Evolutionary conservation across 306 rosid genomes (phyloP), one percentile per base, ranked within the genome.

Genomic region (Gillenia trifoliata): DNA sequence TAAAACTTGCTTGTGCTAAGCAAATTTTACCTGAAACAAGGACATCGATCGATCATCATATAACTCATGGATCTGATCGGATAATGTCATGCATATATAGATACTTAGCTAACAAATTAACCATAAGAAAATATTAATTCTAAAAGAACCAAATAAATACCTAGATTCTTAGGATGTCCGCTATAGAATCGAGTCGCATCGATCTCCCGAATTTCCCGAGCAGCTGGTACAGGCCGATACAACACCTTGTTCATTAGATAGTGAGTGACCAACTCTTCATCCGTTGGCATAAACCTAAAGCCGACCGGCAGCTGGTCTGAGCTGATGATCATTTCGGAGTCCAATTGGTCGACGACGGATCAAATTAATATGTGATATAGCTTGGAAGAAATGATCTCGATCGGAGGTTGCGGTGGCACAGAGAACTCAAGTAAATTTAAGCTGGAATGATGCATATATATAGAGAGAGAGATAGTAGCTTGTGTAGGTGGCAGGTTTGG

Each of bases 281-380:
- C 76, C 1, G 76, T 72, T 26, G 76, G 76, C 76, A 25, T 60
- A 28, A 72, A 72, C 68, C 76, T 59, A 40, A 57, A 72, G 11
- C 76, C 76, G 0, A 72, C 68, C 3, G 76, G 76, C 0, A 72
- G 64, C 25, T 64, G 16, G 8, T n/a, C 26, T 0, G 56, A 59
- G 40, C 56, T 8, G 28, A 72, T 36, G 34, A 15, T 25, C 7
- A 36, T 19, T 33, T 15, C 64, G 0, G 52, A 47, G 52, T 47
- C 20, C 8, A 8, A 15, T 47, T 47, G 2, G 52, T 17, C 52
- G 8, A 47, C 8, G 52, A 17, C 52, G 20, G 20, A 47, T 17
- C 20, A 16, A 47, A 47, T 47, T 45, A 47, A 47, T 15, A 17
- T 5, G 52, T 47, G 17, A 57, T 25, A 29, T 45, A 45, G 28